Base-by-base conservation (phyloP, 768 basidiomycete species). In the Pleurotus giganteus region DNA sequence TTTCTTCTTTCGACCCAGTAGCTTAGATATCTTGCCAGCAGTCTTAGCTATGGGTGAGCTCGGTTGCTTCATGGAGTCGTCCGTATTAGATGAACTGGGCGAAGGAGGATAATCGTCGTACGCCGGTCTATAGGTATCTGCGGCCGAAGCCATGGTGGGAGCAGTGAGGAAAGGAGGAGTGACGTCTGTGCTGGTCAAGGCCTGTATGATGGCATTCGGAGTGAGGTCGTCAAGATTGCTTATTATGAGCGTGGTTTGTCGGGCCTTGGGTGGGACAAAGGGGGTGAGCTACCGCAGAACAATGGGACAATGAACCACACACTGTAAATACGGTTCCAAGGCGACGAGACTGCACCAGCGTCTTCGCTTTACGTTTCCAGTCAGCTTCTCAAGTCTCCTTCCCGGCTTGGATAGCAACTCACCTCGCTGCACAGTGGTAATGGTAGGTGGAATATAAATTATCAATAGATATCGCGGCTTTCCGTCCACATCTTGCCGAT, bases 241-340 rank as follows among this genome's bases (percentile, higher is more conserved):
- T 43, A 80, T 69, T 6, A 77, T 80, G 41, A 78, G 69, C 43
- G 75, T 72, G 41, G 74, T 69, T 65, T 76, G 71, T 57, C 78
- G 74, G 45, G 50, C 24, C 34, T 39, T 19, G 42, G 37, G 46
- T 47, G 55, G 53, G 63, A 66, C 60, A 65, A 66, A 63, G 58
- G 53, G 57, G 26, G 34, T 49, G 58, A 21, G 27, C 27, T 51
- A 28, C 55, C 49, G 34, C 57, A 31, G 54, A 41, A 61, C 56
- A 56, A 60, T 56, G 58, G 59, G 55, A 62, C 63, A 61, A 65
- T 64, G 45, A 36, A 39, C 47, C 60, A 63, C 65, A 53, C 54
- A 79, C 80, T 68, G 75, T 76, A 61, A 80, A 77, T 46, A 77
- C 65, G 26, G 68, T 68, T 15, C 76, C 76, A 52, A 81, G 63